Conservation (phyloP, 257 asterid species). For the Echium plantagineum region DNA sequence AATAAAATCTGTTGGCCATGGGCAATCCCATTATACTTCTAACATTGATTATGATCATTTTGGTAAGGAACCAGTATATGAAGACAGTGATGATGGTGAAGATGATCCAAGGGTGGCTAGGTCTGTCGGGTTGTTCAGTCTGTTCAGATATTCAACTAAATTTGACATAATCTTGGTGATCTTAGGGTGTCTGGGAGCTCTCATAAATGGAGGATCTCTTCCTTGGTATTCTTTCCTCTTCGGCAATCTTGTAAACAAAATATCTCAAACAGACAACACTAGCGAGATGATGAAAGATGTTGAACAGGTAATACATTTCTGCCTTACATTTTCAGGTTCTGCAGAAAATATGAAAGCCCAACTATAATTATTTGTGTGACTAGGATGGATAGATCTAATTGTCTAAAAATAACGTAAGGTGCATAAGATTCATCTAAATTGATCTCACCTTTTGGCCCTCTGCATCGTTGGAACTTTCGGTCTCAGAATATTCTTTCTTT, state of each 20-base stretch:
- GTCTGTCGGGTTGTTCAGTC: slow-evolving; percentile 42
- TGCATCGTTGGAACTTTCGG: too few species aligned
- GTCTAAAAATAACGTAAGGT: too few species aligned
- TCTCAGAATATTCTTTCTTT: too few species aligned
- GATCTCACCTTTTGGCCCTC: too few species aligned
- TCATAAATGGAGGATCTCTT: slow-evolving; percentile 80
- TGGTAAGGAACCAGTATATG: slow-evolving; percentile 14
- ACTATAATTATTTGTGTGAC: too few species aligned
- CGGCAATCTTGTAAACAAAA: slow-evolving; percentile 56
- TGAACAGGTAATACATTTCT: slow-evolving; percentile 28
- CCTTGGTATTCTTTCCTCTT: slow-evolving; percentile 83
- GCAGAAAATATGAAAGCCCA: too few species aligned
- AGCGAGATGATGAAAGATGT: slow-evolving; percentile 62
- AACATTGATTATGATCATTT: slow-evolving; percentile 15
- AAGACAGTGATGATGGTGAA: slow-evolving; percentile 33
- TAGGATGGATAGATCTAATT: too few species aligned
- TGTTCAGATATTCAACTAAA: slow-evolving; percentile 63
- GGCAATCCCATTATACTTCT: slow-evolving; percentile 7
- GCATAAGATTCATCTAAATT: too few species aligned
- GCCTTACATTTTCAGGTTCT: too few species aligned
- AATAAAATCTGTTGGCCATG: slow-evolving; percentile 11
- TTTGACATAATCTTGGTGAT: slow-evolving; percentile 48
- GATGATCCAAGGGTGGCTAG: slow-evolving; percentile 28
- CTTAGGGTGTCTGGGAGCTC: slow-evolving; percentile 68
- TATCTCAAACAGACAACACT: slow-evolving; percentile 29